Percentiles rank a stretch among this genome's conserved stretches.
Evolutionary conservation across 208 protist genomes (phyloP).

Genomic region (Crithidia mellificae): DNA sequence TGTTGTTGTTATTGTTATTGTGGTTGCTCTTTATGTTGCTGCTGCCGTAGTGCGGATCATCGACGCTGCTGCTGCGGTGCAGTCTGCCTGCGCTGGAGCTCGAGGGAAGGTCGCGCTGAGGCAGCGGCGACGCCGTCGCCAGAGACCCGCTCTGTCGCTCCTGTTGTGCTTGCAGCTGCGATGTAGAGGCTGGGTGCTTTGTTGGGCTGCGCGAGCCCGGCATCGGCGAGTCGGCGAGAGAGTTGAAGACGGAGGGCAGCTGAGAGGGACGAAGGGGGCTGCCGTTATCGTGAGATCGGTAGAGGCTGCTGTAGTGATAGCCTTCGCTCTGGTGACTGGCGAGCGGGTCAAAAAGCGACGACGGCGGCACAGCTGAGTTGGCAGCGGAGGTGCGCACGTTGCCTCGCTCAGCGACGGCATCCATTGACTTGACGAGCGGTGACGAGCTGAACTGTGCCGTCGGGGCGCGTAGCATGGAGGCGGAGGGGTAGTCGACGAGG

Average conservation of each 20-base stretch:
- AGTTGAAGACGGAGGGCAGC: slow-evolving; percentile 7
- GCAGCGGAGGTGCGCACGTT: background rate
- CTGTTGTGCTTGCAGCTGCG: no score
- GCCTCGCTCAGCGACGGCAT: background rate
- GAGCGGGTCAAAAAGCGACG: background rate
- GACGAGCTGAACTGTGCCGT: background rate
- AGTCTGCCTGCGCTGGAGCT: no score
- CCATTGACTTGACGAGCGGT: background rate
- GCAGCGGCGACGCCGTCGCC: no score
- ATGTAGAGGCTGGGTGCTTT: background rate
- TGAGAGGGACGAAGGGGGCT: background rate
- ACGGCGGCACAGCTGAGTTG: background rate
- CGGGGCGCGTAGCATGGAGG: background rate
- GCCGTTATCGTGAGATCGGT: background rate
- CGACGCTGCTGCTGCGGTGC: no score
- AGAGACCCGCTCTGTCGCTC: no score
- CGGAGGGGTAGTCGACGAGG: background rate
- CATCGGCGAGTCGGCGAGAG: background rate
- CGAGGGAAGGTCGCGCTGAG: no score
- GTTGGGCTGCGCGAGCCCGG: background rate
- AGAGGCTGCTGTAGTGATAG: background rate
- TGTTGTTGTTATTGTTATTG: background rate
- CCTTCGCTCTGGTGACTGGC: background rate
- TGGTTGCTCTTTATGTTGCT: background rate
- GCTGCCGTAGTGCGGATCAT: no score